Evolutionary conservation across 2,329 filamentous ascomycete genomes (phyloP).

Genomic region (Fusarium compactum): DNA sequence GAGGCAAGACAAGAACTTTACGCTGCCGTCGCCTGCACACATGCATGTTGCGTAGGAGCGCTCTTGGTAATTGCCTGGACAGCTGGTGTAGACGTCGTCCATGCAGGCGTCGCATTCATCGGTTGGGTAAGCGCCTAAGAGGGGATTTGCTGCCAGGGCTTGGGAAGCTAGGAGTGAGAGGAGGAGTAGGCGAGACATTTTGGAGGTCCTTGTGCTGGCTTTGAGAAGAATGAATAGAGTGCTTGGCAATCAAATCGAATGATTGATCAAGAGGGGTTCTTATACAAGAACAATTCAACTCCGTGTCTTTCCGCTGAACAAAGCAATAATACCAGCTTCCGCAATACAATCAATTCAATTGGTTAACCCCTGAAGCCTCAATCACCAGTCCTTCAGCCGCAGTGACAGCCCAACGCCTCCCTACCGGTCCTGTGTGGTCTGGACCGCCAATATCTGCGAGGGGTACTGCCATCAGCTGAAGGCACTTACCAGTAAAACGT

Average conservation of each 20-base stretch:
- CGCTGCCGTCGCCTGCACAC: background rate
- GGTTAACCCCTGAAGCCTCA: background rate
- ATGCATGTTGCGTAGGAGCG: conserved; percentile 3
- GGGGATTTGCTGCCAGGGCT: background rate
- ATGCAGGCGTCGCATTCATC: background rate
- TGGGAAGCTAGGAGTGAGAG: background rate
- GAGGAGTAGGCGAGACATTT: background rate
- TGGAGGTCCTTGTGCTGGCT: background rate
- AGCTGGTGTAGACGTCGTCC: background rate
- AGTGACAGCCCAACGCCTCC: background rate
- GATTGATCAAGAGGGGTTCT: background rate
- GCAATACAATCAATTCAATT: background rate
- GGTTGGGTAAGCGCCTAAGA: background rate
- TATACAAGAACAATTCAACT: background rate
- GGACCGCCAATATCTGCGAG: background rate
- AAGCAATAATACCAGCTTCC: background rate
- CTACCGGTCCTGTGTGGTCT: background rate
- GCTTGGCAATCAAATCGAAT: background rate
- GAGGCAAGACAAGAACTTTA: background rate
- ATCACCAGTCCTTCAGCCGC: background rate
- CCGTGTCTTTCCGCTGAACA: background rate
- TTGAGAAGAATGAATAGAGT: background rate
- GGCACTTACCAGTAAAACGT: background rate
- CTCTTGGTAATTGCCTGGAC: background rate
- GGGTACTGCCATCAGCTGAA: background rate